phyloP scores from a whole-genome alignment of 495 filamentous ascomycete species.

The Tuber umbilicatum region DNA sequence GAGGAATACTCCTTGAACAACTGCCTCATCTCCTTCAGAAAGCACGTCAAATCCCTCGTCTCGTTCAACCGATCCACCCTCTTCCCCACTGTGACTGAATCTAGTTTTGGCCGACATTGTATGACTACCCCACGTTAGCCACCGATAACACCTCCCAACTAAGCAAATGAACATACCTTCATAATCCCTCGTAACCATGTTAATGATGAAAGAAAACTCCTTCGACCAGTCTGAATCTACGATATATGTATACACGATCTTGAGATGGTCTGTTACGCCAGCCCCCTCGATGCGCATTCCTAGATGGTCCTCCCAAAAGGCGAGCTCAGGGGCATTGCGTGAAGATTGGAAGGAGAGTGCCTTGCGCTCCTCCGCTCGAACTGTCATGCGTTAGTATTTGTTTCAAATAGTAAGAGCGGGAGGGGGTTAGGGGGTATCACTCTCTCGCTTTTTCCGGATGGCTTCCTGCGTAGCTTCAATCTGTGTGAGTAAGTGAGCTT shows the following conservation, averaged over 20 bases:
- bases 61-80: constrained; percentile 75
- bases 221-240: constrained; percentile 80
- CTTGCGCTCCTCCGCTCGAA: constrained; percentile 35
- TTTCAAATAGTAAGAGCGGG: neutral
- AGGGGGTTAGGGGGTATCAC: constrained; percentile 18
- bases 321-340: constrained; percentile 82
- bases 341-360: constrained; percentile 55
- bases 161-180: constrained; percentile 19
- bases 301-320: constrained; percentile 90
- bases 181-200: constrained; percentile 73
- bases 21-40: constrained; percentile 89
- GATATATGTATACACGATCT: constrained; percentile 85
- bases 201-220: constrained; percentile 90
- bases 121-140: constrained; percentile 51
- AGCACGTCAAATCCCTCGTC: constrained; percentile 66
- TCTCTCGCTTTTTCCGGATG: constrained; percentile 57
- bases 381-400: constrained; percentile 13
- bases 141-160: neutral
- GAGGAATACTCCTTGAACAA: constrained; percentile 51
- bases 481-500: constrained; percentile 67
- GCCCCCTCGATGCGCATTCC: constrained; percentile 85
- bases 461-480: constrained; percentile 69
- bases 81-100: constrained; percentile 62
- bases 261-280: constrained; percentile 73
- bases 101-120: constrained; percentile 70